phyloP scores from a whole-genome alignment of 768 basidiomycete genomes.

The Termitomyces sp. region DNA sequence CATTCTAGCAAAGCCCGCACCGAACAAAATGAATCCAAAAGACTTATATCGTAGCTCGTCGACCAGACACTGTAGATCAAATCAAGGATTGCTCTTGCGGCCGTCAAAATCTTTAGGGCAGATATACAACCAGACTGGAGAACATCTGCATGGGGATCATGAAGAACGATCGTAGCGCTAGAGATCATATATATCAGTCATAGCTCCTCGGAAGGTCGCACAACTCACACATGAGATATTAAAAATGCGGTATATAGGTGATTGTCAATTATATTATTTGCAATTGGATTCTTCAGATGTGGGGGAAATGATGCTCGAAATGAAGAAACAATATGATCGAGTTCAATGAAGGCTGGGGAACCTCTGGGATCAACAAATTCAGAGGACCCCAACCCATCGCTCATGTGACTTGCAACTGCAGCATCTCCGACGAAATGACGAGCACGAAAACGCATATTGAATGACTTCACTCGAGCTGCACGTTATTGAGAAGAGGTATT shows the following conservation, averaged over 20 bases:
- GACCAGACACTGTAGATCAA: conserved; percentile 61
- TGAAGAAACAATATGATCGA: conserved; percentile 51
- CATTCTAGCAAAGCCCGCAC: conserved; percentile 25
- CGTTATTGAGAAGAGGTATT: background rate
- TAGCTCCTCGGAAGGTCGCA: background rate
- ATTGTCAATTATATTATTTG: conserved; percentile 50
- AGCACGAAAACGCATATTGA: conserved; percentile 62
- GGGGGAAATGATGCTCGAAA: conserved; percentile 57
- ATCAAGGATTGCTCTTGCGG: conserved; percentile 63
- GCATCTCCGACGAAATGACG: conserved; percentile 56
- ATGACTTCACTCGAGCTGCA: conserved; percentile 48
- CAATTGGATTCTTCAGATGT: conserved; percentile 51
- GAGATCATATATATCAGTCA: conserved; percentile 2
- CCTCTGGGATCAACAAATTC: conserved; percentile 55
- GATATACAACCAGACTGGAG: conserved; percentile 56
- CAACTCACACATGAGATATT: conserved; percentile 35
- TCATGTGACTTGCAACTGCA: conserved; percentile 34
- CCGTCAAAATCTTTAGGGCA: conserved; percentile 60
- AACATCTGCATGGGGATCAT: conserved; percentile 71
- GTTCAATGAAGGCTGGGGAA: conserved; percentile 56
- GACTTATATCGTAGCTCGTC: conserved; percentile 67
- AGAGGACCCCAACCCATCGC: conserved; percentile 28
- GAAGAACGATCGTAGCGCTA: conserved; percentile 66
- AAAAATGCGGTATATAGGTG: conserved; percentile 48
- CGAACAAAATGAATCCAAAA: conserved; percentile 65